Percentiles rank a stretch among this genome's conserved stretches.
Conservation (phyloP, 805 yeast genomes). For the Maudiozyma pseudohumilis region DNA sequence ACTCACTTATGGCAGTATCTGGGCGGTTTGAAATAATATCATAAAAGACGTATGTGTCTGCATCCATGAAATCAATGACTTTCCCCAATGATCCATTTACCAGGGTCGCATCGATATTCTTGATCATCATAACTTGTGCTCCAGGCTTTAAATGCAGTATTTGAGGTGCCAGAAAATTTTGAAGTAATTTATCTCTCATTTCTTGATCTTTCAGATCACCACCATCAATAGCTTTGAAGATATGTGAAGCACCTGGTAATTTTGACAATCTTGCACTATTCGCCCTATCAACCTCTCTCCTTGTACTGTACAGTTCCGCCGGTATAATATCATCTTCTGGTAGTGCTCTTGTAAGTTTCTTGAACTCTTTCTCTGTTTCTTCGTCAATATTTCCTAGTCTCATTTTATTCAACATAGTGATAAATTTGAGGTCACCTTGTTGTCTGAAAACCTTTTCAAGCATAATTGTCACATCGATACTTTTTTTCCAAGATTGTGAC, state of each 20-base stretch:
- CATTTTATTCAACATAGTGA: slow-evolving; percentile 67
- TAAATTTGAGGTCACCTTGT: slow-evolving; percentile 58
- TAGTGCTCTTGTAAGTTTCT: slow-evolving; percentile 42
- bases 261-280: slow-evolving; percentile 40
- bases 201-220: slow-evolving; percentile 38
- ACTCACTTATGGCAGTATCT: slow-evolving; percentile 16
- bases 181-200: slow-evolving; percentile 36
- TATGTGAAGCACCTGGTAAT: slow-evolving; percentile 36
- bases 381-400: slow-evolving; percentile 50
- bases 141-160: slow-evolving; percentile 49
- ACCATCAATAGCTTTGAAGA: slow-evolving; percentile 45
- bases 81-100: slow-evolving; percentile 75
- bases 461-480: slow-evolving; percentile 48
- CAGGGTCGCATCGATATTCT: slow-evolving; percentile 59
- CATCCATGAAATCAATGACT: slow-evolving; percentile 49
- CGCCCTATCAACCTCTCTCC: slow-evolving; percentile 62
- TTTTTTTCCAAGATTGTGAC: slow-evolving; percentile 48
- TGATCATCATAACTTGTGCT: slow-evolving; percentile 78
- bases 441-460: slow-evolving; percentile 65
- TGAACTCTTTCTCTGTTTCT: slow-evolving; percentile 41
- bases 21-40: slow-evolving; percentile 13
- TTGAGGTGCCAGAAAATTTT: slow-evolving; percentile 55
- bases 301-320: slow-evolving; percentile 64
- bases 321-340: slow-evolving; percentile 54
- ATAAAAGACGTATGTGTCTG: slow-evolving; percentile 38